Conservation (phyloP, 2,329 filamentous ascomycete genomes). For the Corniculantispora saksenae region DNA sequence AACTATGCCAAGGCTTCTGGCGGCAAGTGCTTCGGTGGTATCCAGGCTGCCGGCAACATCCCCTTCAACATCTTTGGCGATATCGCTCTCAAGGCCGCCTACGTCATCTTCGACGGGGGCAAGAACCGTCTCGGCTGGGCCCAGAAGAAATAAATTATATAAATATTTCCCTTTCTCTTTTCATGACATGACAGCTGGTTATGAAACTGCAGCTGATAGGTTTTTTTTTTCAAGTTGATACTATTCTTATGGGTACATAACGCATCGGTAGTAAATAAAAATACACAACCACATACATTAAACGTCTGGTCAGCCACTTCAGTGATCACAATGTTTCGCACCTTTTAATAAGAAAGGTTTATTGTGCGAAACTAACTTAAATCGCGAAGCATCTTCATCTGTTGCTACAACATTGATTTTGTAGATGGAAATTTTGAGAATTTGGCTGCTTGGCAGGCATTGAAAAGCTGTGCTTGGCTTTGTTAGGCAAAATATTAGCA, state of each 20-base stretch:
- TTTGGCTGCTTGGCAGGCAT: too few species aligned
- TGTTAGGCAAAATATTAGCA: too few species aligned
- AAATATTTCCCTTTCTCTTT: not conserved
- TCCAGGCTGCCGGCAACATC: conserved; percentile 55
- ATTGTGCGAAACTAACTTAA: too few species aligned
- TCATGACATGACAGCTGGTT: not conserved
- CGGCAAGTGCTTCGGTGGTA: conserved; percentile 65
- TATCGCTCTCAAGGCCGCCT: conserved; percentile 62
- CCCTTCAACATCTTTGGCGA: conserved; percentile 62
- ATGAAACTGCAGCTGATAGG: not conserved
- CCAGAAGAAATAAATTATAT: conserved; percentile 17
- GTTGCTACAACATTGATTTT: too few species aligned
- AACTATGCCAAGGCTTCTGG: conserved; percentile 53
- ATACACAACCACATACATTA: not conserved
- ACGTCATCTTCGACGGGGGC: conserved; percentile 58
- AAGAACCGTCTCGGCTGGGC: conserved; percentile 48
- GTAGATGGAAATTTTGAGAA: too few species aligned
- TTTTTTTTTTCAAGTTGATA: not conserved
- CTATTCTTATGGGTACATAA: conserved; percentile 1
- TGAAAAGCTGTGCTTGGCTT: too few species aligned
- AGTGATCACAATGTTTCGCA: too few species aligned
- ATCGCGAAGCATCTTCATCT: too few species aligned
- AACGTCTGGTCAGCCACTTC: not conserved
- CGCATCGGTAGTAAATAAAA: not conserved
- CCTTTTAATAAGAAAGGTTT: too few species aligned